Evolutionary conservation across 179 eudicot genomes (phyloP).

Genomic region (Drosera spatulata): DNA sequence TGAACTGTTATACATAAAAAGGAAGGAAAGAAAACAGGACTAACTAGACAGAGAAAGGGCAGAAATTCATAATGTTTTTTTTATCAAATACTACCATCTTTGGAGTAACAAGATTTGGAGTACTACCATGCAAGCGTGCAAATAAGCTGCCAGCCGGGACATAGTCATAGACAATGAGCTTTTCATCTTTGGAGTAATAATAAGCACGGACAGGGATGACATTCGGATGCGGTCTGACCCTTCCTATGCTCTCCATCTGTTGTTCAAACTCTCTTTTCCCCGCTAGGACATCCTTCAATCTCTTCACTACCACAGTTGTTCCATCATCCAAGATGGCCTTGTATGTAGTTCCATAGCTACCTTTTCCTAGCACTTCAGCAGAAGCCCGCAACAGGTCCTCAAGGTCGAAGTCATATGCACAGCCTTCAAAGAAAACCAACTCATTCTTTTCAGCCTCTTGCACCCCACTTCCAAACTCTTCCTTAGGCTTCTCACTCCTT

Average conservation of each 20-base stretch:
- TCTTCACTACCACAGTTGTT: constrained; percentile 42
- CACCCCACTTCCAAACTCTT: constrained; percentile 66
- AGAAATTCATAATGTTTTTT: too few species aligned
- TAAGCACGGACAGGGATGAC: constrained; percentile 53
- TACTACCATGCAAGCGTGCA: constrained; percentile 44
- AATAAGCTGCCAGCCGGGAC: constrained; percentile 43
- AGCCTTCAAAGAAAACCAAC: constrained; percentile 52
- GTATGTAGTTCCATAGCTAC: constrained; percentile 62
- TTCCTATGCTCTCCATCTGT: constrained; percentile 58
- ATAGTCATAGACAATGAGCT: constrained; percentile 51
- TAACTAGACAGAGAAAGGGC: too few species aligned
- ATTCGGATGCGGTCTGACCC: constrained; percentile 42
- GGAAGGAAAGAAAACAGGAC: too few species aligned
- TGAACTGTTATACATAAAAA: too few species aligned
- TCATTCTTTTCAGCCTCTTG: constrained; percentile 63
- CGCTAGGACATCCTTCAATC: constrained; percentile 50
- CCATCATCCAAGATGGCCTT: constrained; percentile 56
- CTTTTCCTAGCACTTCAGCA: constrained; percentile 69
- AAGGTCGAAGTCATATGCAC: constrained; percentile 55
- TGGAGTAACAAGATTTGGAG: too few species aligned
- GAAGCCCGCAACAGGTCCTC: constrained; percentile 68
- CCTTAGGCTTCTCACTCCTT: constrained; percentile 53
- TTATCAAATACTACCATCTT: too few species aligned
- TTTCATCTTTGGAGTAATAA: constrained; percentile 8
- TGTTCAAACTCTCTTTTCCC: constrained; percentile 69